Conservation (phyloP, 2,329 filamentous ascomycete genomes). For the Microdochium nivale region DNA sequence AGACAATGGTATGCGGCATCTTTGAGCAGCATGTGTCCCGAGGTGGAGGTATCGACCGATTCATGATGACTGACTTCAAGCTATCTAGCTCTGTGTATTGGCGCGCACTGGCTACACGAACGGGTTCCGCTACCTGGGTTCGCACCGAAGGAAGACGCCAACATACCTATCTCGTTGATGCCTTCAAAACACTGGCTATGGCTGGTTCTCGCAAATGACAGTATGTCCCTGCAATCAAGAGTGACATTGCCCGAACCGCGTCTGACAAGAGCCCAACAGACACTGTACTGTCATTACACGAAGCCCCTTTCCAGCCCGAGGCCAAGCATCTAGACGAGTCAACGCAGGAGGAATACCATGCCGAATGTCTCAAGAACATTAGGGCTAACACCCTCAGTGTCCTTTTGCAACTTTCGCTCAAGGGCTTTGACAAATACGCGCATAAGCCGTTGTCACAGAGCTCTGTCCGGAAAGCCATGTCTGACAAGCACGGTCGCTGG, state of each 20-base stretch:
- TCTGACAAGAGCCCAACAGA: constrained; percentile 24
- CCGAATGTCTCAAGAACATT: constrained; percentile 18
- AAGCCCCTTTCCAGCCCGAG: constrained; percentile 32
- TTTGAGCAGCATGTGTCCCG: background rate
- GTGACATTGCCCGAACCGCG: background rate
- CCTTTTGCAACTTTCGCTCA: constrained; percentile 27
- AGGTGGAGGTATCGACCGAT: too few relatives aligned
- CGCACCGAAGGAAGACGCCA: constrained; percentile 1
- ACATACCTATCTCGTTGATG: constrained; percentile 15
- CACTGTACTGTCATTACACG: constrained; percentile 63
- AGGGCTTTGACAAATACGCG: constrained; percentile 27
- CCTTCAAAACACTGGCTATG: constrained; percentile 54
- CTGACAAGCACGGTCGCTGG: background rate
- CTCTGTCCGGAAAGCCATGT: constrained; percentile 22
- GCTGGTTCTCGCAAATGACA: constrained; percentile 60
- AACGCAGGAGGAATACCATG: constrained; percentile 13
- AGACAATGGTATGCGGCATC: constrained; percentile 41
- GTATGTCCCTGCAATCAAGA: constrained; percentile 22
- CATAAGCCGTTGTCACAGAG: constrained; percentile 31
- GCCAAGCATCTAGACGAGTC: constrained; percentile 10
- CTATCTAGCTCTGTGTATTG: constrained; percentile 55
- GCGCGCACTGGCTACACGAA: constrained; percentile 56
- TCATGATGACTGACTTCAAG: background rate
- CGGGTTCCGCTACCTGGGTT: constrained; percentile 19
- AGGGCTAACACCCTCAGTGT: constrained; percentile 28